phyloP scores from a whole-genome alignment of 768 basidiomycete genomes.

The Erythrobasidium yunnanense region DNA sequence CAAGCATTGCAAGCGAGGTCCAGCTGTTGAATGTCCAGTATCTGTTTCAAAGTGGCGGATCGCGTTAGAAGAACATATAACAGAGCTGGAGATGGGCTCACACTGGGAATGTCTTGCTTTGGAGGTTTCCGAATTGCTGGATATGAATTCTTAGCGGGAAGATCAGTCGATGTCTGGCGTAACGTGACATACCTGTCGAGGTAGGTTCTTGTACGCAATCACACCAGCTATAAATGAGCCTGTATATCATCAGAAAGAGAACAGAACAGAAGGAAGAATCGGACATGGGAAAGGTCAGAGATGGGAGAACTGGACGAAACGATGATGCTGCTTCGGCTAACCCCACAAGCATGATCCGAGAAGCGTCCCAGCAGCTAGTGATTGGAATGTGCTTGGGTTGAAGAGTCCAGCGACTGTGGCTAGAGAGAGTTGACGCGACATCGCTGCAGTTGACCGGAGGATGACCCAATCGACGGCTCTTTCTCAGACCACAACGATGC shows the following conservation, averaged over 20 bases:
- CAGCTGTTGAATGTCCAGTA: conserved; percentile 9
- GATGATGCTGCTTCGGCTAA: not conserved
- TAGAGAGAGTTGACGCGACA: too few relatives aligned
- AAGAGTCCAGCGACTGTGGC: not conserved
- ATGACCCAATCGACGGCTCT: too few relatives aligned
- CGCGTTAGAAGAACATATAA: not conserved
- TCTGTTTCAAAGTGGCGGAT: not conserved
- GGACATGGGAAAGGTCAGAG: too few relatives aligned
- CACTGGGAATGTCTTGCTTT: conserved; percentile 31
- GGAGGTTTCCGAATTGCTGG: conserved; percentile 33
- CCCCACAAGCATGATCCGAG: not conserved
- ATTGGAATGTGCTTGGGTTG: not conserved
- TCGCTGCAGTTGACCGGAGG: too few relatives aligned
- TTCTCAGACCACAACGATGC: too few relatives aligned
- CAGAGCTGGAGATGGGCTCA: too few relatives aligned
- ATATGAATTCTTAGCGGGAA: not conserved
- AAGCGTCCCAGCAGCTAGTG: conserved; percentile 12
- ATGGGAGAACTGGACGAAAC: too few relatives aligned
- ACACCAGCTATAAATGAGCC: conserved; percentile 17
- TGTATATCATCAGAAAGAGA: too few relatives aligned
- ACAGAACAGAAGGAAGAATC: too few relatives aligned
- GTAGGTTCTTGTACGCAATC: conserved; percentile 30
- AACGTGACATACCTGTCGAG: conserved; percentile 22
- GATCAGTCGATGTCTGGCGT: not conserved
- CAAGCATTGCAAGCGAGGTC: not conserved